Evolutionary conservation across 2,329 filamentous ascomycete genomes (phyloP), one percentile per base, ranked within the genome.

Genomic region (Colletotrichum coccodes): DNA sequence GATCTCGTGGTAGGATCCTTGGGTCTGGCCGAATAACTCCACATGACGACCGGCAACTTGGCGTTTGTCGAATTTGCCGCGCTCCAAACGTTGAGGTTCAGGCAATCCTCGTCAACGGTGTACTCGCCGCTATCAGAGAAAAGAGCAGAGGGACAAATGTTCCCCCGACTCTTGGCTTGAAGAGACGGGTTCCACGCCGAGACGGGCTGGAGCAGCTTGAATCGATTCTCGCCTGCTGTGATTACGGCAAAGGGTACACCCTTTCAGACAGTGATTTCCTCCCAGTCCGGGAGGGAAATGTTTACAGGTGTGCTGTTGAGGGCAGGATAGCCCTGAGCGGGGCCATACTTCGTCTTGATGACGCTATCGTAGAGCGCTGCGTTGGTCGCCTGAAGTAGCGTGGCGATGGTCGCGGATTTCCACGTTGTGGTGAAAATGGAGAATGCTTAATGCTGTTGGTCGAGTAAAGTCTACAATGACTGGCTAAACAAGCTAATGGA

Each of bases 1-100:
- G 1, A 77, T 77, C 71, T 76, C 73, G 62, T 81, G 79, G 71
- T 75, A 79, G 7, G 80, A 79, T 8, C 80, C 80, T 61, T 72
- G 71, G 53, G 56, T 38, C 63, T 80, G 32, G 30, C 57, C 14
- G 68, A 23, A 63, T 73, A 64, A 57, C 71, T 75, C 72, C 73
- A 75, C 32, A 75, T 70, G 30, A 77, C 70, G 11, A 79, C 77
- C 11, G 78, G 76, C 12, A 76, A 70, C 53, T 76, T 75, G 14
- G 71, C 71, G 12, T 68, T 50, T 1, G 71, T 70, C 11, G 72
- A 73, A 49, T 73, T 74, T 30, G 76, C 76, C 1, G 74, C 71
- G 11, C 74, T 76, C 76, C 76, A 79, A 56, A 79, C 71, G 63
- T 79, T 79, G 40, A 79, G 70, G 56, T 75, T 77, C 40, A 79